A percentile compares a stretch with the other conserved stretches of the same genome.
phyloP scores from a whole-genome alignment of 2,329 filamentous ascomycete species.

The Clarireedia sp. region DNA sequence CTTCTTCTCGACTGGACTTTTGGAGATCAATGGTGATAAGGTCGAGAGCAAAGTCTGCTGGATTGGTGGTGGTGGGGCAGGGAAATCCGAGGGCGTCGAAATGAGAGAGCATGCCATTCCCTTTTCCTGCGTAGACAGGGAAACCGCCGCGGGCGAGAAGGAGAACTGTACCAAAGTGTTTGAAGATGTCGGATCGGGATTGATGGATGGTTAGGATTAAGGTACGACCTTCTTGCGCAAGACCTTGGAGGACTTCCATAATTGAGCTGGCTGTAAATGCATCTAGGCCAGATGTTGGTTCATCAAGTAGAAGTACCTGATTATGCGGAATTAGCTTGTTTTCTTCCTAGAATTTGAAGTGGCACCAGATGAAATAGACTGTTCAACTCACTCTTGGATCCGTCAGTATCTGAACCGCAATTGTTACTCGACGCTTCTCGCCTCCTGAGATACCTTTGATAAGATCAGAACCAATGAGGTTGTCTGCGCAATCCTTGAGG shows the following conservation, averaged over 20 bases:
- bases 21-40: slow-evolving; percentile 71
- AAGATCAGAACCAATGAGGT: slow-evolving; percentile 62
- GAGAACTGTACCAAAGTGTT: slow-evolving; percentile 62
- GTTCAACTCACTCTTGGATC: slow-evolving; percentile 65
- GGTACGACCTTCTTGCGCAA: slow-evolving; percentile 66
- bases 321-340: not conserved
- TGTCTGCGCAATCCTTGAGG: slow-evolving; percentile 70
- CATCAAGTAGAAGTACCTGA: slow-evolving; percentile 60
- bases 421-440: slow-evolving; percentile 69
- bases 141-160: slow-evolving; percentile 63
- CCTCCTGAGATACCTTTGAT: slow-evolving; percentile 74
- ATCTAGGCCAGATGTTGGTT: slow-evolving; percentile 69
- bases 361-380: slow-evolving; percentile 47
- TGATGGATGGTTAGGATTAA: slow-evolving; percentile 73
- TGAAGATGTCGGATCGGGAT: slow-evolving; percentile 64
- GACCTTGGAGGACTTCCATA: slow-evolving; percentile 61
- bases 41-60: slow-evolving; percentile 70
- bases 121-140: slow-evolving; percentile 59
- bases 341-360: not conserved
- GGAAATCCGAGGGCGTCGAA: slow-evolving; percentile 52
- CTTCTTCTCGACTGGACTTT: slow-evolving; percentile 51
- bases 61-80: slow-evolving; percentile 64
- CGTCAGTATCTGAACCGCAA: slow-evolving; percentile 69
- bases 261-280: slow-evolving; percentile 73
- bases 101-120: slow-evolving; percentile 55